Conservation (phyloP, 75 land plant genomes). For the Cupressus sempervirens region DNA sequence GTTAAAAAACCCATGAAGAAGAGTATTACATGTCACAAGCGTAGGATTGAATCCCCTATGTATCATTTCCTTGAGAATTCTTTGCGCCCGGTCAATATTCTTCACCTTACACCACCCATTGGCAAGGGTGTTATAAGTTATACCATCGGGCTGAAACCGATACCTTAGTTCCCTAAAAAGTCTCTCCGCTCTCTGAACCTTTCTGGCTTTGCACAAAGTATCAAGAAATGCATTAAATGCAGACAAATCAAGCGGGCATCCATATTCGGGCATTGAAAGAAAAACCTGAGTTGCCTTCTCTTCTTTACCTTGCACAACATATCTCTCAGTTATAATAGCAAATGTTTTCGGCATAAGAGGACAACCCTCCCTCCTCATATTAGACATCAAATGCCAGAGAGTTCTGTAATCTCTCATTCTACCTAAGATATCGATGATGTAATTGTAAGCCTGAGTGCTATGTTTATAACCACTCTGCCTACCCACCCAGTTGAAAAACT, state of each 20-base stretch:
- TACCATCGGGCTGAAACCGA: constrained; percentile 39
- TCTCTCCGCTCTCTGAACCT: constrained; percentile 39
- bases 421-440: constrained; percentile 16
- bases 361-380: constrained; percentile 23
- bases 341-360: constrained; percentile 46
- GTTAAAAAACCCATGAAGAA: constrained; percentile 60
- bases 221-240: constrained; percentile 54
- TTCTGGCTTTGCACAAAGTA: constrained; percentile 42
- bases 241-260: constrained; percentile 34
- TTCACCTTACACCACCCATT: constrained; percentile 57
- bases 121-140: constrained; percentile 63
- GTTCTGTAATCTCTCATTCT: constrained; percentile 42
- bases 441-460: constrained; percentile 17
- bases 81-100: constrained; percentile 31
- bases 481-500: constrained; percentile 40
- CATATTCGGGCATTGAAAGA: constrained; percentile 45
- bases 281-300: constrained; percentile 44
- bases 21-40: constrained; percentile 39
- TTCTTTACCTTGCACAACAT: constrained; percentile 35
- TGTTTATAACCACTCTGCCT: constrained; percentile 26
- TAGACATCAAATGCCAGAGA: constrained; percentile 30
- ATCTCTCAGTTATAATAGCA: constrained; percentile 42
- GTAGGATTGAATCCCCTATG: constrained; percentile 44
- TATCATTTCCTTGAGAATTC: constrained; percentile 60
- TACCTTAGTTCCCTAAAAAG: constrained; percentile 30